Evolutionary conservation across 257 asterid species (phyloP).

Genomic region (Solanum clarkiae): DNA sequence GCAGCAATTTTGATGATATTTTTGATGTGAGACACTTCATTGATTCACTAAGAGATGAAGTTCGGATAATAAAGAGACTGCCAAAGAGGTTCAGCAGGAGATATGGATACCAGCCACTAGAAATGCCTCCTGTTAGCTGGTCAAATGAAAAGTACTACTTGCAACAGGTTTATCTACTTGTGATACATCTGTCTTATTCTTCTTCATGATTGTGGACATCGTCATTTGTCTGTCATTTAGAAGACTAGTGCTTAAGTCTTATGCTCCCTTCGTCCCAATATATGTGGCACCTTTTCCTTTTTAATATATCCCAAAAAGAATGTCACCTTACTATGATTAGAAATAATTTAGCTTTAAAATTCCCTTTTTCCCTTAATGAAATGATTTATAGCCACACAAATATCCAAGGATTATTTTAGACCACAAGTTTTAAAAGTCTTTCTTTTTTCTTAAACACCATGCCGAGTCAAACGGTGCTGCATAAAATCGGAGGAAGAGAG

Average conservation of each 20-base stretch:
- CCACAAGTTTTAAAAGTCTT: too few species aligned
- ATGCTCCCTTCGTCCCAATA: too few species aligned
- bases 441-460: too few species aligned
- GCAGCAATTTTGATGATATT: conserved; percentile 79
- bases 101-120: conserved; percentile 52
- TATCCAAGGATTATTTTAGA: too few species aligned
- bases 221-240: background rate
- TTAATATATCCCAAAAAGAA: too few species aligned
- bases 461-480: too few species aligned
- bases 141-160: conserved; percentile 82
- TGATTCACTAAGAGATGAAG: conserved; percentile 81
- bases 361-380: too few species aligned
- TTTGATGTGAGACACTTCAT: conserved; percentile 79
- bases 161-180: conserved; percentile 53
- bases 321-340: too few species aligned
- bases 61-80: conserved; percentile 60
- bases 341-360: too few species aligned
- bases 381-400: too few species aligned
- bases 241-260: background rate
- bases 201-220: background rate
- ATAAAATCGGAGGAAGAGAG: too few species aligned
- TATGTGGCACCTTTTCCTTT: too few species aligned
- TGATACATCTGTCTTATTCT: background rate
- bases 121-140: conserved; percentile 96
- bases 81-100: conserved; percentile 63